phyloP scores from a whole-genome alignment of 2,329 filamentous ascomycete genomes.

The Aureobasidium sp. region DNA sequence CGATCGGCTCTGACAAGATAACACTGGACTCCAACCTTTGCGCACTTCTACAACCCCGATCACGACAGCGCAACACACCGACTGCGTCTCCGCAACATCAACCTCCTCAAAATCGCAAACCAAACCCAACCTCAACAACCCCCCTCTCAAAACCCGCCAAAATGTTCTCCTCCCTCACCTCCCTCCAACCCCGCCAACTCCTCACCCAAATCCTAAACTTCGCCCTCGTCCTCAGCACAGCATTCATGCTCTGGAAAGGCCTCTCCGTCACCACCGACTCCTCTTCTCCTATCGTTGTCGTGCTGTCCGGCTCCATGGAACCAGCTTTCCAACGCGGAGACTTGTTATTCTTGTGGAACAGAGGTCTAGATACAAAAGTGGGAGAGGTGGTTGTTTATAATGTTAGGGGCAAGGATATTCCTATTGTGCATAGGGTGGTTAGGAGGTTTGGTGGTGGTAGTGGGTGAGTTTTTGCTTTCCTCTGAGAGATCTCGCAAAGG shows the following conservation, averaged over 20 bases:
- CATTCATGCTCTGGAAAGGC: conserved; percentile 89
- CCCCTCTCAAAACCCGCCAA: conserved; percentile 25
- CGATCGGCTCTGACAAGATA: neutral
- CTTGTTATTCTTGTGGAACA: conserved; percentile 68
- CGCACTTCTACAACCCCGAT: neutral
- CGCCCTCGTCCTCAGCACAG: conserved; percentile 78
- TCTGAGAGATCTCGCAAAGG: neutral
- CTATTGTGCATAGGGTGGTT: conserved; percentile 90
- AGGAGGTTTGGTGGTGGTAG: conserved; percentile 54
- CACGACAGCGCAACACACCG: neutral
- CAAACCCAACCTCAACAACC: neutral
- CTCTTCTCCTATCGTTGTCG: conserved; percentile 64
- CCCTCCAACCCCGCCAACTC: conserved; percentile 68
- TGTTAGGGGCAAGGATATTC: conserved; percentile 87
- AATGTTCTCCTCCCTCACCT: conserved; percentile 58
- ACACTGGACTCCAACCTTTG: neutral
- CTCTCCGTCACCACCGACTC: conserved; percentile 67
- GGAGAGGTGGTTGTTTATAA: conserved; percentile 76
- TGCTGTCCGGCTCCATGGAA: conserved; percentile 79
- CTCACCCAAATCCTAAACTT: conserved; percentile 83
- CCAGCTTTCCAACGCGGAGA: conserved; percentile 74
- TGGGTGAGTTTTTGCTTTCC: conserved; percentile 14
- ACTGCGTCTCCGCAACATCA: neutral
- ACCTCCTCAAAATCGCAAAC: neutral
- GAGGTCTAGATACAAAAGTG: conserved; percentile 53